These are phyloP conservation scores for Tolypocladium ovalisporum DNA, from an alignment of 2,329 filamentous ascomycete species.

Conservation along the genomic window DNA sequence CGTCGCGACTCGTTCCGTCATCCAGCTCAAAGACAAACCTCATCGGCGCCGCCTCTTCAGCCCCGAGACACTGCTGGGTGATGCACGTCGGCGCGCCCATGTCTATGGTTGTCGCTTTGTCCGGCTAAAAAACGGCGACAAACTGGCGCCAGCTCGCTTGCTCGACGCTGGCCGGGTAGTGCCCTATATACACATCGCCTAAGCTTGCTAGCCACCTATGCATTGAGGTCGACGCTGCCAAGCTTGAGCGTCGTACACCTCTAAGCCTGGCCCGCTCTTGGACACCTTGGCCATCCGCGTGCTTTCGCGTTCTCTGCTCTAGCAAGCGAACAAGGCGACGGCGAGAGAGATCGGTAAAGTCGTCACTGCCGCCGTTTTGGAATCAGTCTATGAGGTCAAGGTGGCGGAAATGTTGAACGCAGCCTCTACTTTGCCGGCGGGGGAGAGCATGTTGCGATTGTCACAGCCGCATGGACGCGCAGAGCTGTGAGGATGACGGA, in stretches of 20 bases:
- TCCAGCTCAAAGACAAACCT: neutral
- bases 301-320: neutral
- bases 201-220: slow-evolving; percentile 8
- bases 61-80: slow-evolving; percentile 13
- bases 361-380: neutral
- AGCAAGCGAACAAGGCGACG: neutral
- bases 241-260: slow-evolving; percentile 10
- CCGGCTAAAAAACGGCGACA: slow-evolving; percentile 18
- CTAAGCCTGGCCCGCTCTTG: slow-evolving; percentile 13
- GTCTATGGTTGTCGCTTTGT: slow-evolving; percentile 16
- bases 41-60: neutral
- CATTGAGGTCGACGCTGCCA: slow-evolving; percentile 8
- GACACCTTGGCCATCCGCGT: neutral
- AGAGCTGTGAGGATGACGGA: neutral
- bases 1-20: neutral
- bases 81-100: slow-evolving; percentile 22
- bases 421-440: neutral
- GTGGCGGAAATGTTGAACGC: neutral
- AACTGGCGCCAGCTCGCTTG: slow-evolving; percentile 12
- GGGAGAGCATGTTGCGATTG: neutral
- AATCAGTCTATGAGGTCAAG: neutral
- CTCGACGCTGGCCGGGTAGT: slow-evolving; percentile 19
- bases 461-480: neutral
- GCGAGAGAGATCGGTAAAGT: neutral
- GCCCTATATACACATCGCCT: slow-evolving; percentile 13